Evolutionary conservation across 768 basidiomycete genomes (phyloP), one percentile per base, ranked within the genome.

Genomic region (Chlorophyllum brunneum): DNA sequence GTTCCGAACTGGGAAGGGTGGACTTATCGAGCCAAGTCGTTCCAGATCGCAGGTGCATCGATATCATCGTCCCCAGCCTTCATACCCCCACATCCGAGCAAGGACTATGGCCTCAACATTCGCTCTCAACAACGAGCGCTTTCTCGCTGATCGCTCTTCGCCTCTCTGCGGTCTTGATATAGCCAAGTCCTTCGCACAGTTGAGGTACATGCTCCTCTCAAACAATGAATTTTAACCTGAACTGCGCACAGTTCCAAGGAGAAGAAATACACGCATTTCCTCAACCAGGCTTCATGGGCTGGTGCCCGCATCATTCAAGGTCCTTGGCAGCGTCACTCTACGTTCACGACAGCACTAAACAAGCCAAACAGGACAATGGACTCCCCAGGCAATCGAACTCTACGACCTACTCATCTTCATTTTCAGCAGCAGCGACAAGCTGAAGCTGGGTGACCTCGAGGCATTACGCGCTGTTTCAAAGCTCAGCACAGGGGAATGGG

Each of bases 301-400:
- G 92, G 92, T 24, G 87, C 81, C 44, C 77, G 86, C 34, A 86
- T 94, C 67, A 87, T 92, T 49, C 86, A 90, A 70, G 74, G 74
- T 70, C 45, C 9, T 23, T 26, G 13, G 16, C 23, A 31, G 15
- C 9, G 16, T 43, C 23, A 47, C 13, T 23, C 18, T 38, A 11
- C 33, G 18, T 9, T 18, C 26, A 10, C 30, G 38, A 8, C 26
- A 29, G 8, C 39, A 22, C 26, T 51, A 16, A n/a, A 27, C n/a
- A n/a, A 18, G 16, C 38, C n/a, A 30, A 31, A 29, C 48, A 76
- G 85, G 73, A 39, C 90, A 93, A 71, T 91, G 86, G 87, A 88
- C 90, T 0, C 74, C 82, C 0, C 78, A 87, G 56, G 87, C 87
- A 4, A 67, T 70, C 56, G 74, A 74, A 61, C 75, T 91, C 40